Evolutionary conservation across 129 eudicot species (phyloP).

Genomic region (Logfia minima): DNA sequence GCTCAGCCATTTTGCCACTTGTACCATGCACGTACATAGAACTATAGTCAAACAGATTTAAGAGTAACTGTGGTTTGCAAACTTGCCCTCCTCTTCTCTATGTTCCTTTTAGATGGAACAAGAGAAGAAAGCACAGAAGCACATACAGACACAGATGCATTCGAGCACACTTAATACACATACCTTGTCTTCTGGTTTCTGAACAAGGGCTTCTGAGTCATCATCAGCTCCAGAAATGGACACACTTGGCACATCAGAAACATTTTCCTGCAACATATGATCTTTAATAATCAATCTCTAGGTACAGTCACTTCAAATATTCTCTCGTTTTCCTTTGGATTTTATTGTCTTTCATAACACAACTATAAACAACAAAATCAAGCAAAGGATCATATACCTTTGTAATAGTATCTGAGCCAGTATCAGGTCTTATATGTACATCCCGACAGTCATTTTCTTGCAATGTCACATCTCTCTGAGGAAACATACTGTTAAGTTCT

Average conservation of each 20-base stretch:
- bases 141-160: constrained; percentile 2
- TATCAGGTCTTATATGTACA: constrained; percentile 62
- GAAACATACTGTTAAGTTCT: constrained; percentile 33
- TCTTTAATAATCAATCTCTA: not conserved
- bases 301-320: not conserved
- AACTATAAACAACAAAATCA: constrained; percentile 7
- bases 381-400: constrained; percentile 41
- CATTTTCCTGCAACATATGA: constrained; percentile 38
- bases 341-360: not conserved
- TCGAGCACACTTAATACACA: not conserved
- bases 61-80: no score
- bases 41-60: no score
- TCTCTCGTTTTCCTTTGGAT: not conserved
- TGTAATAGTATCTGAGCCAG: constrained; percentile 34
- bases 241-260: constrained; percentile 35
- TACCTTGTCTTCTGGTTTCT: constrained; percentile 74
- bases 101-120: not conserved
- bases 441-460: constrained; percentile 68
- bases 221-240: constrained; percentile 34
- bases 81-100: not conserved
- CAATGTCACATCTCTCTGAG: constrained; percentile 25
- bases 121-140: not conserved
- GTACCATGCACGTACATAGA: no score
- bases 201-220: constrained; percentile 58
- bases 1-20: no score